A percentile compares a stretch with the other conserved stretches of the same genome.
These are phyloP conservation scores for Podaxis carcinomalis DNA, from an alignment of 768 basidiomycete genomes.

Conservation along the genomic window DNA sequence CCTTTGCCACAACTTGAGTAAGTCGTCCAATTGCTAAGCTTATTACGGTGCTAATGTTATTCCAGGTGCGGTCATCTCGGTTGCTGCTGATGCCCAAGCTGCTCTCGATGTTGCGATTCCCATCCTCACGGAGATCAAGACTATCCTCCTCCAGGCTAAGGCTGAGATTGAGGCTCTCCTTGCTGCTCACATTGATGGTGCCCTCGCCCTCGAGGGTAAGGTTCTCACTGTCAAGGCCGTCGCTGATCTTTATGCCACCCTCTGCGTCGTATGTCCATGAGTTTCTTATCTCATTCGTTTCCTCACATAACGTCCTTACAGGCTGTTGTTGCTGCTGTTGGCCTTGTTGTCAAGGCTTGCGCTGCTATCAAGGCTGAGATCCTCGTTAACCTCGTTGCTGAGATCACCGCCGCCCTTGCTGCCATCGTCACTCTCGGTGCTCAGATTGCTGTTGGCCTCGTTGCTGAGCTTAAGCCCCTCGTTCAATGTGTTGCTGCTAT, in stretches of 20 bases:
- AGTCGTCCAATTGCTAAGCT: background rate
- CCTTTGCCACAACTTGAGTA: conserved; percentile 4
- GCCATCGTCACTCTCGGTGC: conserved; percentile 3
- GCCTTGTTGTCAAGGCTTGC: background rate
- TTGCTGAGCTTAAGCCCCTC: background rate
- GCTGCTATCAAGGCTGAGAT: conserved; percentile 6
- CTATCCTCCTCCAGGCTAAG: conserved; percentile 7
- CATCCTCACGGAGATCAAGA: conserved; percentile 14
- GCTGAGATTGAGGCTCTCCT: conserved; percentile 14
- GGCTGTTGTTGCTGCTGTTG: background rate
- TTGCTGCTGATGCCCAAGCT: background rate
- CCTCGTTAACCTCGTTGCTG: conserved; percentile 10
- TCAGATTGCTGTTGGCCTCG: background rate
- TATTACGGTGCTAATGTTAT: background rate
- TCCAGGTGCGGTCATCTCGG: background rate
- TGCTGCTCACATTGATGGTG: conserved; percentile 4
- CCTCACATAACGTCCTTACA: background rate
- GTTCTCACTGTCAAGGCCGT: conserved; percentile 12
- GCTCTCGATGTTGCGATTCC: conserved; percentile 13
- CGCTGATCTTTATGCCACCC: conserved; percentile 8
- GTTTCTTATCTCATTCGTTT: background rate
- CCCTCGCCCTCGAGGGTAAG: conserved; percentile 13
- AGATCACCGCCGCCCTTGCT: conserved; percentile 8
- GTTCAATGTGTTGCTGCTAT: background rate
- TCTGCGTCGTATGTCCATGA: conserved; percentile 13